Conservation (phyloP, 2,329 filamentous ascomycete species). For the Apiospora saccharicola region DNA sequence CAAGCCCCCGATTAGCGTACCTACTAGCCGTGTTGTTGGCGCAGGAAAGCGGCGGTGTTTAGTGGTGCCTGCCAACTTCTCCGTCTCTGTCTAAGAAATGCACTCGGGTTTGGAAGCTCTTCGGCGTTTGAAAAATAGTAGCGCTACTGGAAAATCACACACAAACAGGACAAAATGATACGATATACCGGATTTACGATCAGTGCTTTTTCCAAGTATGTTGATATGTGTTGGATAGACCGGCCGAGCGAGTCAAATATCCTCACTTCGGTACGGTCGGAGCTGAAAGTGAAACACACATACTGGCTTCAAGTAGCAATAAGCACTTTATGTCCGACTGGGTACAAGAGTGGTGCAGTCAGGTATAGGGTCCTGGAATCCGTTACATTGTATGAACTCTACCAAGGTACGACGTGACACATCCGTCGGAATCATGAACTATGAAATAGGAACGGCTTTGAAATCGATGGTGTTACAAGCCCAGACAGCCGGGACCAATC, state of each 20-base stretch:
- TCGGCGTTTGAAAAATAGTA: slow-evolving; percentile 19
- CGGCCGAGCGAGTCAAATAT: slow-evolving; percentile 13
- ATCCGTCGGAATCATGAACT: not conserved
- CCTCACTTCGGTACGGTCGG: not conserved
- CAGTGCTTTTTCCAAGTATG: not conserved
- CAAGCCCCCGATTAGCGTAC: slow-evolving; percentile 11
- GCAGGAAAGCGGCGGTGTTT: not conserved
- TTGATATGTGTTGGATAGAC: not conserved
- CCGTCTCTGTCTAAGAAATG: not conserved
- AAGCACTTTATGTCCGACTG: not conserved
- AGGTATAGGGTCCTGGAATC: not conserved
- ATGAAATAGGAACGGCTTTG: not conserved
- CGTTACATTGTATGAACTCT: not conserved
- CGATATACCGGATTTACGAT: not conserved
- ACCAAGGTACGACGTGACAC: not conserved
- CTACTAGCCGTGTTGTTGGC: not conserved
- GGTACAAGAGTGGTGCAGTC: not conserved
- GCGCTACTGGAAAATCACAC: not conserved
- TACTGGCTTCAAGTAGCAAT: not conserved
- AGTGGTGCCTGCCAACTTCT: slow-evolving; percentile 6
- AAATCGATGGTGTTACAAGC: slow-evolving; percentile 1
- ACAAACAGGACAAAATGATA: not conserved
- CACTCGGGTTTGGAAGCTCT: not conserved
- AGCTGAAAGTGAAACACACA: slow-evolving; percentile 15
- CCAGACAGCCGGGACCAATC: slow-evolving; percentile 19